These are phyloP conservation scores for Aspergillus aculeatus DNA, from an alignment of 2,329 filamentous ascomycete genomes.

Conservation along the genomic window DNA sequence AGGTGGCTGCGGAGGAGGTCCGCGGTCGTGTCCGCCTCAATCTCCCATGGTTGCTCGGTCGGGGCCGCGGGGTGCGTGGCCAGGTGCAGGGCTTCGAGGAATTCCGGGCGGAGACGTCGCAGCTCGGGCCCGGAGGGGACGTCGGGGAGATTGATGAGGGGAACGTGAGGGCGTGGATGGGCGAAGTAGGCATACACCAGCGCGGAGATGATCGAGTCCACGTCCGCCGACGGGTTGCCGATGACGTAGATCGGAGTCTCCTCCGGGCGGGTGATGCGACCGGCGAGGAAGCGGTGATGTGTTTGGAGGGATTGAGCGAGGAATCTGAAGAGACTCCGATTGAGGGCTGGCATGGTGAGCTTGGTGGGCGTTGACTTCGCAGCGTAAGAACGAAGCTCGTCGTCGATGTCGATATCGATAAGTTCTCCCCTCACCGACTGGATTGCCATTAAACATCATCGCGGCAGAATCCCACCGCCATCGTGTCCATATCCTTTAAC, in stretches of 20 bases:
- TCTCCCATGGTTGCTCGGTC: constrained; percentile 24
- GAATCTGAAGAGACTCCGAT: constrained; percentile 35
- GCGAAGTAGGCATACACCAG: constrained; percentile 61
- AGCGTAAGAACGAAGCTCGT: no score
- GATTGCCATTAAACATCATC: neutral
- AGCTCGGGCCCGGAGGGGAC: constrained; percentile 49
- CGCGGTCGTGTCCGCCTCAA: constrained; percentile 24
- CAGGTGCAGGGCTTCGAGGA: constrained; percentile 55
- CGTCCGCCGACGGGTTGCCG: constrained; percentile 52
- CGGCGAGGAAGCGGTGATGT: constrained; percentile 29
- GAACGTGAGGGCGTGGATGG: constrained; percentile 51
- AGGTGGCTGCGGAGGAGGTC: constrained; percentile 34
- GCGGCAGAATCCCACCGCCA: constrained; percentile 8
- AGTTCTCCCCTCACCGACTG: no score
- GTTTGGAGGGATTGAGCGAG: constrained; percentile 33
- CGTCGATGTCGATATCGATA: no score
- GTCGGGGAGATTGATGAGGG: constrained; percentile 58
- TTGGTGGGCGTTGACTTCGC: neutral
- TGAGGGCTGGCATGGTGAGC: constrained; percentile 5
- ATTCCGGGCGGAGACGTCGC: constrained; percentile 56
- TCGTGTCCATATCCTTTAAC: neutral
- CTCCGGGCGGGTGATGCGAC: constrained; percentile 19
- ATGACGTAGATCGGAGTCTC: constrained; percentile 39
- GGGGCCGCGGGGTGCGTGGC: constrained; percentile 34
- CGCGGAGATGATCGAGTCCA: constrained; percentile 63